Base-by-base conservation (phyloP, 495 filamentous ascomycete species). In the Haplographium delicatum region DNA sequence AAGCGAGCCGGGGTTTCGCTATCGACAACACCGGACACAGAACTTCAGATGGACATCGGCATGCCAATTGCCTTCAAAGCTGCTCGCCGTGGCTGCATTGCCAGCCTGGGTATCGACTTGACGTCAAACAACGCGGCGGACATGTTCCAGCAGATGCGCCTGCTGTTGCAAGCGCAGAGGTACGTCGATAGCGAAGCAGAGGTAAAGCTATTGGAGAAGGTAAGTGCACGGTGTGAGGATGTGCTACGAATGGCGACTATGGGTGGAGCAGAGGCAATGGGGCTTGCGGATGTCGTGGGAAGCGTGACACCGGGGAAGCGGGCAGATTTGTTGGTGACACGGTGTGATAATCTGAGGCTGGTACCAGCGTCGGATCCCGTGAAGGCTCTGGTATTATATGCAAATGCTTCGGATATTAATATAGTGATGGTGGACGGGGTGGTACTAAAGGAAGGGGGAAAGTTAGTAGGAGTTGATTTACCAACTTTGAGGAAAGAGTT, bases 91-190 rank as follows among this genome's bases (percentile, higher is more conserved):
- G 47, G 49, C 8, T 30, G 42, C 3, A 52, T 65, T 33, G 56
- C 58, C 38, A 70, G 68, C 7, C 56, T 80, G 10, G 76, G 76
- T 7, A 56, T 75, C 11, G 74, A 79, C 51, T 76, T 71, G 42
- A 73, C 78, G 53, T 67, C 57, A 39, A 69, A 65, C 46, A 66
- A 66, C 22, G 60, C 68, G 1, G 61, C 55, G 1, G 65, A 65
- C 27, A 66, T 78, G 2, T 52, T 70, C 13, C 61, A 62, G 13
- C 71, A 77, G 54, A 68, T 75, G 63, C 62, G 71, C 2, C 38
- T 74, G 11, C 64, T 63, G 4, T 53, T 80, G 26, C 71, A 73
- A 49, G 55, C 61, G n/a, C 66, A 66, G 13, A 30, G 44, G 9
- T 11, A 61, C 71, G 7, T 56, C 51, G 2, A 28, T 24, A 10